These are phyloP conservation scores for Phoma sp. DNA, from an alignment of 2,329 filamentous ascomycete genomes.

Conservation along the genomic window DNA sequence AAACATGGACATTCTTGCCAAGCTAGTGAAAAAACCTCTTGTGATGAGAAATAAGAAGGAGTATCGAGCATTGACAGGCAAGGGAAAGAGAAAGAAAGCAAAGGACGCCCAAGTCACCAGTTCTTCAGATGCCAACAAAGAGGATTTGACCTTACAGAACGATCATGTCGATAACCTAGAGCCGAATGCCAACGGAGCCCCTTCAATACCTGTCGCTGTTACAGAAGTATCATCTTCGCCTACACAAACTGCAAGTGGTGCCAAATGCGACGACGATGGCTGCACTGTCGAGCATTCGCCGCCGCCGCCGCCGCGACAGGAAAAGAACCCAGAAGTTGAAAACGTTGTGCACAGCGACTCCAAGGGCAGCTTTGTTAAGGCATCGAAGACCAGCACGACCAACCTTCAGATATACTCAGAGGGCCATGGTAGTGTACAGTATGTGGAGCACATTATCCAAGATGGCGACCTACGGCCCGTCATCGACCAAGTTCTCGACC, in stretches of 20 bases:
- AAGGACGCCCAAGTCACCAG: constrained; percentile 4
- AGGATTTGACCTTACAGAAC: not conserved
- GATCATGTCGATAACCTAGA: not conserved
- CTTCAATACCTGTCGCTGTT: not conserved
- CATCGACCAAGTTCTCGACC: constrained; percentile 65
- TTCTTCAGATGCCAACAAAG: not conserved
- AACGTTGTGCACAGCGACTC: constrained; percentile 5
- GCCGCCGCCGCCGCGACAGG: not conserved
- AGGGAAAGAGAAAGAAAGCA: constrained; percentile 51
- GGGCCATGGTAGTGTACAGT: constrained; percentile 75
- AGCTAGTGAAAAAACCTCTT: constrained; percentile 73
- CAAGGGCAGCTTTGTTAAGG: constrained; percentile 10
- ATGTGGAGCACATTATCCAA: constrained; percentile 76
- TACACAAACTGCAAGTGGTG: not conserved
- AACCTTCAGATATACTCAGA: constrained; percentile 56
- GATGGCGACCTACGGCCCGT: constrained; percentile 74
- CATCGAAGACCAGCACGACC: constrained; percentile 33
- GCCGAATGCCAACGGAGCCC: not conserved
- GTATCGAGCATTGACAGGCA: constrained; percentile 59
- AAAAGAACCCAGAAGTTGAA: not conserved
- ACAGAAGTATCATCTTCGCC: not conserved
- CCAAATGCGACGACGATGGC: constrained; percentile 21
- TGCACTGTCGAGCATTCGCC: constrained; percentile 13
- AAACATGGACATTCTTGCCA: constrained; percentile 82
- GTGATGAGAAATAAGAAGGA: constrained; percentile 85